A percentile compares a stretch with the other conserved stretches of the same genome.
phyloP scores from a whole-genome alignment of 2,329 filamentous ascomycete species.

The Diaporthe helianthi region DNA sequence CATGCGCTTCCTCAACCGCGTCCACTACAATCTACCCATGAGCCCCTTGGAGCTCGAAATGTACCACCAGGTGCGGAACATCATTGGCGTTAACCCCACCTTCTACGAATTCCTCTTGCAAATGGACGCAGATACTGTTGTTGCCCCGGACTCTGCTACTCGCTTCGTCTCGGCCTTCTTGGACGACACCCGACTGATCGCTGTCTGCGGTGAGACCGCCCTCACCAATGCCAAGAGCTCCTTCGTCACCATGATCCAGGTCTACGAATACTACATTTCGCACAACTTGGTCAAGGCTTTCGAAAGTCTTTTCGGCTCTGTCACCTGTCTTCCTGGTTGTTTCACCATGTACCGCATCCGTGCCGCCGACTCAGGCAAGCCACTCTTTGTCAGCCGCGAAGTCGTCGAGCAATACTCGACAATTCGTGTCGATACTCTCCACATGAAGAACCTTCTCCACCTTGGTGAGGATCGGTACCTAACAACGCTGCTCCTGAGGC shows the following conservation, averaged over 20 bases:
- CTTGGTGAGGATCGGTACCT: slow-evolving; percentile 97
- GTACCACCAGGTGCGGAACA: slow-evolving; percentile 98
- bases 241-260: slow-evolving; percentile 98
- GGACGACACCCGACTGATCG: slow-evolving; percentile 91
- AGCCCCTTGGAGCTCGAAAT: slow-evolving; percentile 96
- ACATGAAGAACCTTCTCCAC: slow-evolving; percentile 98
- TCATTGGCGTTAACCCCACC: slow-evolving; percentile 97
- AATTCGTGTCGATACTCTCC: slow-evolving; percentile 95
- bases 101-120: slow-evolving; percentile 98
- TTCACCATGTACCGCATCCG: slow-evolving; percentile 99
- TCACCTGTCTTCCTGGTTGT: slow-evolving; percentile 97
- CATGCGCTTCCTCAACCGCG: slow-evolving; percentile 98
- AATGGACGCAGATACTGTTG: slow-evolving; percentile 96
- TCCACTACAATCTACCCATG: slow-evolving; percentile 97
- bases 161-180: slow-evolving; percentile 92
- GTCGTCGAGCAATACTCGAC: slow-evolving; percentile 87
- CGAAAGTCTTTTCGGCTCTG: slow-evolving; percentile 94
- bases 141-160: slow-evolving; percentile 86
- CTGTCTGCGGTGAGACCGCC: slow-evolving; percentile 91
- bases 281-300: slow-evolving; percentile 98
- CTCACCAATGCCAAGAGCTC: slow-evolving; percentile 92
- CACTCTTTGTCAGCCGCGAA: slow-evolving; percentile 93
- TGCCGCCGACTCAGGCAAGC: slow-evolving; percentile 92
- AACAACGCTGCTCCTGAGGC: slow-evolving; percentile 91
- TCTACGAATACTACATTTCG: slow-evolving; percentile 99